Evolutionary conservation across 345 rosid species (phyloP).

Genomic region (Passiflora organensis): DNA sequence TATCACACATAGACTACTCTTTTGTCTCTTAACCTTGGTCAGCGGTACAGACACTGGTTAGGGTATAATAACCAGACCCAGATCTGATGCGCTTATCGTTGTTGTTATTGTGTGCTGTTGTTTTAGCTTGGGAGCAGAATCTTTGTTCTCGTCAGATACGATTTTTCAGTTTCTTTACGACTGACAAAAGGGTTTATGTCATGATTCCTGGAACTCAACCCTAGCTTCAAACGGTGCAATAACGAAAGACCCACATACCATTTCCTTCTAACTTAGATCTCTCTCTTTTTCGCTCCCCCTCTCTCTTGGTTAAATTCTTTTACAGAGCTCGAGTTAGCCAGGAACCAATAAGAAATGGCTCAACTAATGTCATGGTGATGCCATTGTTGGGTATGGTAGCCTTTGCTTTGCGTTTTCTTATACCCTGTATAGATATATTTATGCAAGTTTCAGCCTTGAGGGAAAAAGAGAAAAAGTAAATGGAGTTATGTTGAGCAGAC

Average conservation of each 20-base stretch:
- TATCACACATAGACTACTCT: conserved; percentile 5
- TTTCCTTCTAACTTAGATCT: conserved; percentile 15
- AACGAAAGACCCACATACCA: conserved; percentile 5
- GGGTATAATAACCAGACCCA: conserved; percentile 36
- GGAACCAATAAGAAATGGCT: conserved; percentile 12
- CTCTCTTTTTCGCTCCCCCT: neutral
- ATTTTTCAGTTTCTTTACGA: conserved; percentile 48
- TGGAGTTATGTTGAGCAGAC: conserved; percentile 17
- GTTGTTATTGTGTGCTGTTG: conserved; percentile 14
- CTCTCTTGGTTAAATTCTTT: conserved; percentile 17
- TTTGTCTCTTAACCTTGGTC: neutral
- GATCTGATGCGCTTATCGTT: conserved; percentile 18
- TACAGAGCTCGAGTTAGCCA: conserved; percentile 1
- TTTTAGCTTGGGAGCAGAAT: conserved; percentile 48
- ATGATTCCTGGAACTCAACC: conserved; percentile 30
- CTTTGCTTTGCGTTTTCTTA: conserved; percentile 20
- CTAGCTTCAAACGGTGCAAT: conserved; percentile 5
- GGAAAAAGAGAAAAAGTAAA: conserved; percentile 1
- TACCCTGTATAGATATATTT: conserved; percentile 48
- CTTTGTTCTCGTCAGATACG: conserved; percentile 69
- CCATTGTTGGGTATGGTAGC: conserved; percentile 20
- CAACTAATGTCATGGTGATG: conserved; percentile 20
- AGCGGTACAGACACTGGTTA: conserved; percentile 15
- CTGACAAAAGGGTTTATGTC: conserved; percentile 59
- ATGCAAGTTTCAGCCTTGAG: conserved; percentile 26